Evolutionary conservation across 164 flowering plant species (phyloP), one percentile per base, ranked within the genome.

Genomic region (Sextonia rubra): DNA sequence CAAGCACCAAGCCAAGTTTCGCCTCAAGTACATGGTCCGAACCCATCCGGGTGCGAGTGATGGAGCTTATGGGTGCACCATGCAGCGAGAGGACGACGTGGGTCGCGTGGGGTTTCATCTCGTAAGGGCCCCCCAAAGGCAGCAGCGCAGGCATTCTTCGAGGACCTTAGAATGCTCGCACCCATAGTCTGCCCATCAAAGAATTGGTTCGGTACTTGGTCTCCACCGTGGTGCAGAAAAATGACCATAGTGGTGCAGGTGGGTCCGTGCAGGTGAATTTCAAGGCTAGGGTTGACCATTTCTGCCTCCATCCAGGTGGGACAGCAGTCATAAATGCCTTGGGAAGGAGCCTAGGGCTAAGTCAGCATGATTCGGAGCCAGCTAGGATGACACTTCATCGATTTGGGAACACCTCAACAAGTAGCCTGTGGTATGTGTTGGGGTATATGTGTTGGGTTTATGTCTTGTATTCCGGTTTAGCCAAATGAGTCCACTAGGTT

Each of bases 401-500:
- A 9, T 88, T 83, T 32, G 94, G 94, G 0, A 88, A 90, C 82
- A 88, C 91, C 0, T 90, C 94, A 8, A 85, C 94, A 1, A 83
- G 89, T 60, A 82, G 90, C 29, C 72, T 85, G 2, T 88, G 94
- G 94, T 90, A 90, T 67, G 96, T 90, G 56, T 71, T 91, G 63
- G 86, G 85, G 2, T 89, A 91, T n/a, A n/a, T n/a, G n/a, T n/a
- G n/a, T n/a, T n/a, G n/a, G n/a, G n/a, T n/a, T n/a, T n/a, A n/a
- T n/a, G n/a, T n/a, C n/a, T n/a, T n/a, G n/a, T n/a, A n/a, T n/a
- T n/a, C n/a, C n/a, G n/a, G n/a, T n/a, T n/a, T n/a, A n/a, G n/a
- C n/a, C n/a, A n/a, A n/a, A n/a, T n/a, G n/a, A n/a, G n/a, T n/a
- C n/a, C n/a, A n/a, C n/a, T n/a, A n/a, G n/a, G n/a, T n/a, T n/a